Evolutionary conservation across 306 rosid species (phyloP).

Genomic region (Macrotyloma uniflorum): DNA sequence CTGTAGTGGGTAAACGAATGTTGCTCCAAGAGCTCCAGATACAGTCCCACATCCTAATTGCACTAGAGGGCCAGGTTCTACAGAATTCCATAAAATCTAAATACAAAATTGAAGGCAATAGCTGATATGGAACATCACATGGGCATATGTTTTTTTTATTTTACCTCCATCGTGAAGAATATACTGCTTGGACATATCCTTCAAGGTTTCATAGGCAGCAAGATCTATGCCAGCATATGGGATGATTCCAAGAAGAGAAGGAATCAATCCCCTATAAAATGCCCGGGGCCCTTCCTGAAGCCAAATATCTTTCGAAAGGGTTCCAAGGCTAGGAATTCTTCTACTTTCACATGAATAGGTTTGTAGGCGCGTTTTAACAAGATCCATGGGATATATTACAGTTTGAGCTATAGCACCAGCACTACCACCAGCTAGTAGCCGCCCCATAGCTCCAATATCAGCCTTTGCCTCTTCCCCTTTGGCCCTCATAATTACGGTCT

Average conservation of each 20-base stretch:
- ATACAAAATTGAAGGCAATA: conserved; percentile 31
- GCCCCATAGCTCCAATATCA: conserved; percentile 67
- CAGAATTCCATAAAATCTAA: conserved; percentile 45
- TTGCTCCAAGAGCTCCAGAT: conserved; percentile 95
- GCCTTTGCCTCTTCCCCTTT: conserved; percentile 59
- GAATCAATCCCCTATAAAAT: conserved; percentile 86
- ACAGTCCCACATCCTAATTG: conserved; percentile 95
- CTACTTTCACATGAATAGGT: conserved; percentile 64
- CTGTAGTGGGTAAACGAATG: conserved; percentile 95
- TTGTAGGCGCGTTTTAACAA: conserved; percentile 87
- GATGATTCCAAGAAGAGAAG: conserved; percentile 91
- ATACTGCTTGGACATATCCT: conserved; percentile 84
- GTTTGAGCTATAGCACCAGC: conserved; percentile 98
- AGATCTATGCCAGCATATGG: conserved; percentile 98
- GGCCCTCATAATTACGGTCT: conserved; percentile 53
- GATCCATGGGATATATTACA: conserved; percentile 90
- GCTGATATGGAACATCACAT: conserved; percentile 38
- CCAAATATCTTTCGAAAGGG: conserved; percentile 78
- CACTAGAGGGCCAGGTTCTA: conserved; percentile 89
- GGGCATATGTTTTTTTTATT: conserved; percentile 37
- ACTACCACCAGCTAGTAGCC: conserved; percentile 80
- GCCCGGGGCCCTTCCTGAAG: conserved; percentile 92
- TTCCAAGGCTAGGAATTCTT: conserved; percentile 63
- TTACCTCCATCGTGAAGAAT: conserved; percentile 79
- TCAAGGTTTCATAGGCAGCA: conserved; percentile 86